Conservation (phyloP, 192 early-diverging fungal genomes). For the Podila clonocystis region DNA sequence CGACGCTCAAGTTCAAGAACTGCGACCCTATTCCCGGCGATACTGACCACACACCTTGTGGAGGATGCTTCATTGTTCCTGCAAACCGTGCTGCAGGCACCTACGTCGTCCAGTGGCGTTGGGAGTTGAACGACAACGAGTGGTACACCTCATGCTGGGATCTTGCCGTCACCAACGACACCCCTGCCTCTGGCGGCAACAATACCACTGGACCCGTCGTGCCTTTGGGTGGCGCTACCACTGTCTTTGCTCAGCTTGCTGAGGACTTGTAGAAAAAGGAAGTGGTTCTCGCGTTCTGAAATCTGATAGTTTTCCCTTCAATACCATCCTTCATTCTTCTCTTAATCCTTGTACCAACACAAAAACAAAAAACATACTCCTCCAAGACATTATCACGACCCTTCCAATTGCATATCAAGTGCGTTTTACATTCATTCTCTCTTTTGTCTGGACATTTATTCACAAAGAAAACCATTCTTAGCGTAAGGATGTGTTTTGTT, state of each 20-base stretch:
- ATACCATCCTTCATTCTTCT: too few species aligned
- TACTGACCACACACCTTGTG: slow-evolving; percentile 21
- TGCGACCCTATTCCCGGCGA: slow-evolving; percentile 7
- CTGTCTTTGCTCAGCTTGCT: slow-evolving; percentile 36
- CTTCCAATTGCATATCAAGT: too few species aligned
- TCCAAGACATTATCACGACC: too few species aligned
- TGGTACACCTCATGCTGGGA: slow-evolving; percentile 51
- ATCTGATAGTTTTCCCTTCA: too few species aligned
- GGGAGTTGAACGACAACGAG: slow-evolving; percentile 35
- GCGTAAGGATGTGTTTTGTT: too few species aligned
- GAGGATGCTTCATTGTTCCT: slow-evolving; percentile 34
- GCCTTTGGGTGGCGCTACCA: slow-evolving; percentile 15
- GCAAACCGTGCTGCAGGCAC: slow-evolving; percentile 1
- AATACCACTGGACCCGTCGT: background rate
- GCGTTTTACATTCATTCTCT: too few species aligned
- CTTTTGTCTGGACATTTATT: too few species aligned
- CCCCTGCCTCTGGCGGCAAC: background rate
- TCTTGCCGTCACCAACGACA: slow-evolving; percentile 5
- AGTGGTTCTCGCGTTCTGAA: background rate
- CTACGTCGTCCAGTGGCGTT: slow-evolving; percentile 43
- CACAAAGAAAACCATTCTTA: too few species aligned
- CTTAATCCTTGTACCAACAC: too few species aligned
- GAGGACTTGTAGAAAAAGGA: slow-evolving; percentile 8
- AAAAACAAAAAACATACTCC: too few species aligned
- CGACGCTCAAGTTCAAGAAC: slow-evolving; percentile 25